Evolutionary conservation across 192 early-diverging fungal genomes (phyloP), one percentile per base, ranked within the genome.

Genomic region (Coemansia sp.): DNA sequence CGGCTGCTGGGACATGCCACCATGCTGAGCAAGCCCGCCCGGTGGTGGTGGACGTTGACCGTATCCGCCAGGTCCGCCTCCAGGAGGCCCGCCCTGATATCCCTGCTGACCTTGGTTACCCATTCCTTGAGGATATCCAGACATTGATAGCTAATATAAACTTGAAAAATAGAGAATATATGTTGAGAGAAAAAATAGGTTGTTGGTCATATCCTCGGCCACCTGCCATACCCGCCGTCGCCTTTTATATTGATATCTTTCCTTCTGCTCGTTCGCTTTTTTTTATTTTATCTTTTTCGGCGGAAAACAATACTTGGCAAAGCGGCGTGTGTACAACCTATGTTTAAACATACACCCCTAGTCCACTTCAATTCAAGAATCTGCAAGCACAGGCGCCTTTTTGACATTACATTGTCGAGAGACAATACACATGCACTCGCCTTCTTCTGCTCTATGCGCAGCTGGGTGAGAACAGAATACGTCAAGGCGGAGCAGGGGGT

Each of bases 91-190:
- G 3, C 55, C 31, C 55, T 58, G 55, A 6, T 58, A 31, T 58
- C 55, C 55, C 27, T 58, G 55, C 29, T 58, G 55, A 48, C 46
- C 46, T 48, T 48, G 46, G 19, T 48, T 48, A 19, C 59, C 59
- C 34, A 38, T 38, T 61, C 59, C 59, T 61, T 61, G 59, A 61
- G 59, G 59, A 34, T 58, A 58, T 58, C 55, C 55, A 17, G 55
- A 58, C 55, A 58, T 58, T n/a, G 12, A 10, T 29, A 55, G 9
- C 15, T 31, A 31, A 29, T 27, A 55, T 29, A 31, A 29, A 29
- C 0, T 9, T 32, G 10, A 58, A 53, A 50, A 50, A 23, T 6
- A 32, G 31, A 32, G 14, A 58, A 58, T 58, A 48, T 19, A 48
- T 48, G 45, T 48, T 48, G 45, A 48, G 45, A 19, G 11, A 29